Evolutionary conservation across 2,329 filamentous ascomycete species (phyloP).

Genomic region (Venturia pyrina): DNA sequence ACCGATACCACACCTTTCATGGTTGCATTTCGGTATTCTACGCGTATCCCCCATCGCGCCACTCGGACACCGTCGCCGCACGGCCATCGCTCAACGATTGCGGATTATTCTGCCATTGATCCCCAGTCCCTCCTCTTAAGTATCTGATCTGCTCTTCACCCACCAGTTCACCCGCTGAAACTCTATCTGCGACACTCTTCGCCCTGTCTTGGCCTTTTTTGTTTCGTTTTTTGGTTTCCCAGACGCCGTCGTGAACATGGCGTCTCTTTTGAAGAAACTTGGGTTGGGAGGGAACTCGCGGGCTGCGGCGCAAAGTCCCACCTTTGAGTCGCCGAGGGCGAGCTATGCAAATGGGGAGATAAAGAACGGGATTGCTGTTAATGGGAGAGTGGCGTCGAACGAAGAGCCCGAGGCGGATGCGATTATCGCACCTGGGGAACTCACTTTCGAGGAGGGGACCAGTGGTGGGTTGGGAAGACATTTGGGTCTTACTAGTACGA

Average conservation of each 20-base stretch:
- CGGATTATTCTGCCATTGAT: background rate
- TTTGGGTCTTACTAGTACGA: background rate
- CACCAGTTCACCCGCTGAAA: background rate
- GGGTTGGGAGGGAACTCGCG: background rate
- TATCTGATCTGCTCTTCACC: background rate
- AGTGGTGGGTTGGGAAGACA: background rate
- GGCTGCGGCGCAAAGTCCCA: background rate
- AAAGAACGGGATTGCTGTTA: background rate
- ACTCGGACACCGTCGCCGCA: background rate
- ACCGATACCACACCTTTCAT: background rate
- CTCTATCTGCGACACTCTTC: background rate
- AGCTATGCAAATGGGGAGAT: background rate
- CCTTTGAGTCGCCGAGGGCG: background rate
- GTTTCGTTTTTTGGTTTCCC: background rate
- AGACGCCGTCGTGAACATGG: background rate
- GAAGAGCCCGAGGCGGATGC: background rate
- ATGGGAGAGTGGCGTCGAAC: background rate
- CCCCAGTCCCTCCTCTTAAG: background rate
- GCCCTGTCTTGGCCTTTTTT: background rate
- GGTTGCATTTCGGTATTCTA: background rate
- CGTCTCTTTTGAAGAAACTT: background rate
- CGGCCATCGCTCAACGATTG: background rate
- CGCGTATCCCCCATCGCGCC: background rate
- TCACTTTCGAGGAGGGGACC: conserved; percentile 5
- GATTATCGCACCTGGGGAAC: conserved; percentile 2